Conservation (phyloP, 2,329 filamentous ascomycete genomes). For the Mollisia scopiformis region DNA sequence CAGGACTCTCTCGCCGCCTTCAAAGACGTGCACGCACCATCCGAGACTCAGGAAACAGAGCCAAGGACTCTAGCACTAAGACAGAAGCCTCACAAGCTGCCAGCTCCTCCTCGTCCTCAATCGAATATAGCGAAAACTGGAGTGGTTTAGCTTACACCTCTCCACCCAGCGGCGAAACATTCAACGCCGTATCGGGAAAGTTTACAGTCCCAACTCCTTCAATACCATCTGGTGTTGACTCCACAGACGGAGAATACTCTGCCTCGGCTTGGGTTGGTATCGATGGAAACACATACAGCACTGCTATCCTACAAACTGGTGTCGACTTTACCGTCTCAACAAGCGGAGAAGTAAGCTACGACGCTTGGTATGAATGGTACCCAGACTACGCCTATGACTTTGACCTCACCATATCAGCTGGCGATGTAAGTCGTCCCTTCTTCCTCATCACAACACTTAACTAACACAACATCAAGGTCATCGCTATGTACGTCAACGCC, state of each 20-base stretch:
- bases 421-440: slow-evolving; percentile 44
- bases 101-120: slow-evolving; percentile 11
- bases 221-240: slow-evolving; percentile 27
- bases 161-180: slow-evolving; percentile 32
- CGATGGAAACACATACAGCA: slow-evolving; percentile 59
- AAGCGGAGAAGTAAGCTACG: slow-evolving; percentile 42
- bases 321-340: slow-evolving; percentile 52
- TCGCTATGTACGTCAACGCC: slow-evolving; percentile 43
- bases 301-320: slow-evolving; percentile 58
- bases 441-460: slow-evolving; percentile 38
- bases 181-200: slow-evolving; percentile 40
- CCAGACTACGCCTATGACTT: slow-evolving; percentile 58
- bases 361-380: slow-evolving; percentile 64
- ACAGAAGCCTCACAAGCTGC: background rate
- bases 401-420: slow-evolving; percentile 45
- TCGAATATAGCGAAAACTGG: slow-evolving; percentile 39
- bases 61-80: slow-evolving; percentile 9
- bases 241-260: slow-evolving; percentile 13
- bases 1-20: slow-evolving; percentile 7
- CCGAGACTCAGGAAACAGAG: slow-evolving; percentile 2
- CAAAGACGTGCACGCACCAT: slow-evolving; percentile 6
- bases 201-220: slow-evolving; percentile 40
- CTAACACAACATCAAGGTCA: slow-evolving; percentile 47
- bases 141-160: slow-evolving; percentile 41
- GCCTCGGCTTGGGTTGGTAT: slow-evolving; percentile 58